These are phyloP conservation scores for Solanum stenotomum DNA, from an alignment of 257 asterid genomes.

Conservation along the genomic window DNA sequence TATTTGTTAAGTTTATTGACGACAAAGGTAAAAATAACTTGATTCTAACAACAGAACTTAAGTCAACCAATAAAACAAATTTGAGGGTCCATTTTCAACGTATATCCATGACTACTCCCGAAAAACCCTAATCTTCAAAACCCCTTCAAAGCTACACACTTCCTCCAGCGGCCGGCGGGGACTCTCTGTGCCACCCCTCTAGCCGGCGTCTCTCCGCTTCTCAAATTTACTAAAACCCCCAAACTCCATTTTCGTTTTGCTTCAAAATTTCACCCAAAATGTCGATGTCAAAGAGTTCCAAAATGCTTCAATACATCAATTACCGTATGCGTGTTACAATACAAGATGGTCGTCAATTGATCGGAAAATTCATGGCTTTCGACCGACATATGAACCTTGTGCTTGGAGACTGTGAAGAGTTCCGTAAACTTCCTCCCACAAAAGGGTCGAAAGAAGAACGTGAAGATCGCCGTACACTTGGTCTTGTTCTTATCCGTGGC, in stretches of 20 bases:
- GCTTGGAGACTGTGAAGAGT: conserved; percentile 93
- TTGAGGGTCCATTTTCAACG: not conserved
- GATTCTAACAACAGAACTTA: no score
- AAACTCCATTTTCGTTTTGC: conserved; percentile 19
- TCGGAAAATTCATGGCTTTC: conserved; percentile 94
- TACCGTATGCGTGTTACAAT: conserved; percentile 94
- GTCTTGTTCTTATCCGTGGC: conserved; percentile 84
- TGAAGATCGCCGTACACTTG: conserved; percentile 88
- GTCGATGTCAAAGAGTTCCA: conserved; percentile 97
- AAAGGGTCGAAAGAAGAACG: conserved; percentile 82
- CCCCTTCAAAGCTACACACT: not conserved
- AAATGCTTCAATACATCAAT: conserved; percentile 89
- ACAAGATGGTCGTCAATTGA: conserved; percentile 83
- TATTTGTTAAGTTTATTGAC: no score
- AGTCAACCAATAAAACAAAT: no score
- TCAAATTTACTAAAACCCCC: not conserved
- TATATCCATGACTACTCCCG: not conserved
- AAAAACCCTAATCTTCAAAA: not conserved
- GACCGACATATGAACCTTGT: conserved; percentile 95
- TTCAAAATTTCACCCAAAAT: conserved; percentile 23
- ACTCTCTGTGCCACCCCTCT: not conserved
- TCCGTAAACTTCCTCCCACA: conserved; percentile 71
- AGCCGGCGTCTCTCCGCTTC: not conserved
- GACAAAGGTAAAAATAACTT: no score
- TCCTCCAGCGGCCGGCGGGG: not conserved